Evolutionary conservation across 1,284 basidiomycete species (phyloP).

Genomic region (Ceratobasidium sp.): DNA sequence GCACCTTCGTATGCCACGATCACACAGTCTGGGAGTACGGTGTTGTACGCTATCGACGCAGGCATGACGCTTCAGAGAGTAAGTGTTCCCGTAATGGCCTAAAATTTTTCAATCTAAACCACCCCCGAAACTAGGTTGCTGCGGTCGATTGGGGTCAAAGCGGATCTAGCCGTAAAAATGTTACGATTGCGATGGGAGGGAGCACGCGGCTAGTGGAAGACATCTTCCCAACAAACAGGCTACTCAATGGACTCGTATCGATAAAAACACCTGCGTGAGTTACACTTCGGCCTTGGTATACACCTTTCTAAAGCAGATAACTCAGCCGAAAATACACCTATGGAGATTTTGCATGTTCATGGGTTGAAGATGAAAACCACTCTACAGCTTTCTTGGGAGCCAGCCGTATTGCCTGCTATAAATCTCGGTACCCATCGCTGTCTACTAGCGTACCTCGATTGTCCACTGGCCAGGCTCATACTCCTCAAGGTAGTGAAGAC

Average conservation of each 20-base stretch:
- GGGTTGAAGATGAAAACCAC: neutral
- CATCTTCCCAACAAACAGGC: neutral
- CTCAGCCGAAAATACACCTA: constrained; percentile 27
- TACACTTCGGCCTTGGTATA: neutral
- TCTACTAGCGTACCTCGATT: neutral
- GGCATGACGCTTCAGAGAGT: constrained; percentile 25
- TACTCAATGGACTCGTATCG: neutral
- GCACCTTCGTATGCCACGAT: constrained; percentile 31
- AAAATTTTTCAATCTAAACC: neutral
- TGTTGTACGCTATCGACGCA: constrained; percentile 26
- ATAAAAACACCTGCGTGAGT: constrained; percentile 6
- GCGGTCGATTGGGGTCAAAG: constrained; percentile 11
- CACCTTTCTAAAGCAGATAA: neutral
- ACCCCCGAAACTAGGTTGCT: neutral
- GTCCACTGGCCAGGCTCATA: neutral
- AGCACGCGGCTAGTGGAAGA: neutral
- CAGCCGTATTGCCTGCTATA: constrained; percentile 9
- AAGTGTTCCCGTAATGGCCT: neutral
- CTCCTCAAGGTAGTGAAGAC: neutral
- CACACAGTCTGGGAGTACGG: neutral
- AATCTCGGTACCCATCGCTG: neutral
- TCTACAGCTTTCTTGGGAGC: constrained; percentile 1
- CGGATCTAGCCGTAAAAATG: neutral
- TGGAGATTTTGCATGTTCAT: constrained; percentile 24
- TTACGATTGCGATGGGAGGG: neutral